A percentile compares a stretch with the other conserved stretches of the same genome.
Evolutionary conservation across 208 protist species (phyloP).

Genomic region (Crithidia bombi): DNA sequence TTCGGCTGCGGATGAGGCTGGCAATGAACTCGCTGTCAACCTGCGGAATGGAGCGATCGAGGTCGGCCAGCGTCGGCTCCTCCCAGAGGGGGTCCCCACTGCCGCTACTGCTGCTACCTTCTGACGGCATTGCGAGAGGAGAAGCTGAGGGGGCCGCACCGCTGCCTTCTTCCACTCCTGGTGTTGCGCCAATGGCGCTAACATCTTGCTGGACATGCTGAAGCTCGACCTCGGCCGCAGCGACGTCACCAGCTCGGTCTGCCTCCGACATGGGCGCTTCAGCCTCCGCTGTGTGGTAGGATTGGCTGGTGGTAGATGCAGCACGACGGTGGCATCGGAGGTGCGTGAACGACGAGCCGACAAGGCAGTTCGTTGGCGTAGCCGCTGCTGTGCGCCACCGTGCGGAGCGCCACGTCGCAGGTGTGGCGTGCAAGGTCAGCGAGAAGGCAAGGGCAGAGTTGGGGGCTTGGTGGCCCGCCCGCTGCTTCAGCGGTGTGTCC

Average conservation of each 20-base stretch:
- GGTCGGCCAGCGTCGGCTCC: slow-evolving; percentile 71
- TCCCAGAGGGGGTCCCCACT: slow-evolving; percentile 36
- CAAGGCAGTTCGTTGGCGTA: background rate
- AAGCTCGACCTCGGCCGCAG: slow-evolving; percentile 14
- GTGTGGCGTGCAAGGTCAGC: background rate
- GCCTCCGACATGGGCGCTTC: background rate
- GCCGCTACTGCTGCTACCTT: background rate
- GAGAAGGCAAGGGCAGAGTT: background rate
- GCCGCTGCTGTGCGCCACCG: background rate
- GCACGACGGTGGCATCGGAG: background rate
- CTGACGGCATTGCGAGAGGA: background rate
- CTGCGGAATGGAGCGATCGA: slow-evolving; percentile 82
- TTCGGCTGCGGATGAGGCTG: slow-evolving; percentile 66
- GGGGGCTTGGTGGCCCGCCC: background rate
- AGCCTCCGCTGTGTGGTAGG: background rate
- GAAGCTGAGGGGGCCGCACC: slow-evolving; percentile 1
- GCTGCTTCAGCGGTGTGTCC: background rate
- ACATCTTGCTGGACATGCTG: slow-evolving; percentile 14
- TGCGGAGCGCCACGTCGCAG: background rate
- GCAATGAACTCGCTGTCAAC: slow-evolving; percentile 84
- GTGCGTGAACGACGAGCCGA: background rate
- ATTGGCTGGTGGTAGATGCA: slow-evolving; percentile 3
- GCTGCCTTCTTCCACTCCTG: background rate
- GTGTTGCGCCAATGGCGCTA: background rate
- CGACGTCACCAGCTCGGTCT: slow-evolving; percentile 3